These are phyloP conservation scores for Sarocladiaceae sp. DNA, from an alignment of 2,329 filamentous ascomycete species.

Conservation along the genomic window DNA sequence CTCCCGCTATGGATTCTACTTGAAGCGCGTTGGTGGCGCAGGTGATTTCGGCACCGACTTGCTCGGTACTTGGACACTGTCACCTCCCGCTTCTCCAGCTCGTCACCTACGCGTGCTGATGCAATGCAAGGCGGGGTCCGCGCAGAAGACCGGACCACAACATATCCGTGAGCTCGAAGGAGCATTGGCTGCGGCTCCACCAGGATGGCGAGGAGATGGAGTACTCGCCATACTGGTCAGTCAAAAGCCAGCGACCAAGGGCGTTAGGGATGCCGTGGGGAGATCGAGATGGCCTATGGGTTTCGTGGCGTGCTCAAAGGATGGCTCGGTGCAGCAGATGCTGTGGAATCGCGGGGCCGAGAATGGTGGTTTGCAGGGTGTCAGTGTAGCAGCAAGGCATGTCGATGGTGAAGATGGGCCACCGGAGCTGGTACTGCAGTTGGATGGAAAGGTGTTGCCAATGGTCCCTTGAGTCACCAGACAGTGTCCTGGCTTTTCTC, in stretches of 20 bases:
- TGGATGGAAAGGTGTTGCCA: constrained; percentile 39
- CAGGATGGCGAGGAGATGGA: constrained; percentile 62
- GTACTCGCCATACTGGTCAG: constrained; percentile 70
- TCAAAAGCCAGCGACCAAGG: constrained; percentile 68
- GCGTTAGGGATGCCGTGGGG: constrained; percentile 68
- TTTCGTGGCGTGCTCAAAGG: constrained; percentile 57
- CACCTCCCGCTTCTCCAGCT: not conserved
- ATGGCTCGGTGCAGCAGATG: constrained; percentile 61
- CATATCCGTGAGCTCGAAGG: constrained; percentile 76
- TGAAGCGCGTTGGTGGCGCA: constrained; percentile 61
- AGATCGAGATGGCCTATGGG: constrained; percentile 67
- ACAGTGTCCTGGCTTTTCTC: constrained; percentile 10
- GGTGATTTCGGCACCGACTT: constrained; percentile 73
- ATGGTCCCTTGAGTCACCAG: constrained; percentile 10
- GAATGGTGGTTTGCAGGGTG: constrained; percentile 56
- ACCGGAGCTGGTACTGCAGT: constrained; percentile 45
- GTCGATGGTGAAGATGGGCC: constrained; percentile 27
- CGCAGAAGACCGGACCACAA: constrained; percentile 49
- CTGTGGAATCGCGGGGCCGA: constrained; percentile 67
- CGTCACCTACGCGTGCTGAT: constrained; percentile 43
- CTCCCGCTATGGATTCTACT: constrained; percentile 55
- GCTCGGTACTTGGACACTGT: constrained; percentile 59
- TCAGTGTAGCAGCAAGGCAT: constrained; percentile 47
- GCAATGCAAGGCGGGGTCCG: constrained; percentile 65
- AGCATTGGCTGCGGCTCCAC: constrained; percentile 68